Percentiles rank a stretch among this genome's conserved stretches.
Evolutionary conservation across 176 grass and related monocot species (phyloP).

Genomic region (Rhynchospora breviuscula): DNA sequence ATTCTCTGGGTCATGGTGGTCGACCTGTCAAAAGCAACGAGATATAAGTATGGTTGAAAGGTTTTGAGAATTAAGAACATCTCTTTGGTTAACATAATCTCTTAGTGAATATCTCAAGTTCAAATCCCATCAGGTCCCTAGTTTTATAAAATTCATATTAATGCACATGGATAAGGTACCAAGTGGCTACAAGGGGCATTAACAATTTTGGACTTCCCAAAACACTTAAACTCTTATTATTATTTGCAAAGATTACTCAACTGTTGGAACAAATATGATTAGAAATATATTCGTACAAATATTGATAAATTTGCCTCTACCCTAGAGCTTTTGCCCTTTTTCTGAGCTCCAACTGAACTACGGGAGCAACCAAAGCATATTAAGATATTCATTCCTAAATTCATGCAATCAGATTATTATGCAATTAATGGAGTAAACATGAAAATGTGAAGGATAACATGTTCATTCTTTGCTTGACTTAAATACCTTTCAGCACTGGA

Average conservation of each 20-base stretch:
- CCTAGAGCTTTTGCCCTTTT: not conserved
- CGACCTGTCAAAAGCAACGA: constrained; percentile 44
- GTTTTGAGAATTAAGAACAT: not conserved
- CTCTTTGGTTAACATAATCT: not conserved
- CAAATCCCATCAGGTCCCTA: not conserved
- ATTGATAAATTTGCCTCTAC: not conserved
- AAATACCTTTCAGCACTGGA: not conserved
- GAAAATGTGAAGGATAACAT: not conserved
- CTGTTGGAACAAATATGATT: not conserved
- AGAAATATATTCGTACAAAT: not conserved
- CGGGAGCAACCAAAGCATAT: not conserved
- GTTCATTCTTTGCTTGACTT: not conserved
- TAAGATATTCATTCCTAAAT: not conserved
- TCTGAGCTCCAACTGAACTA: not conserved
- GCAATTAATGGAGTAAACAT: not conserved
- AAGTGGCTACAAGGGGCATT: not conserved
- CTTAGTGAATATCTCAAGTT: not conserved
- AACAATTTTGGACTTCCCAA: not conserved
- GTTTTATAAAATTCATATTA: not conserved
- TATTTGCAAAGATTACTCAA: not conserved
- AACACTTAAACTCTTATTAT: not conserved
- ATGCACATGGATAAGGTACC: not conserved
- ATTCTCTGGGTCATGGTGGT: constrained; percentile 65
- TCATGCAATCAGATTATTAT: not conserved
- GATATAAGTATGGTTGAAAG: constrained; percentile 5